Evolutionary conservation across 257 asterid genomes (phyloP).

Genomic region (Nicotiana tabacum): DNA sequence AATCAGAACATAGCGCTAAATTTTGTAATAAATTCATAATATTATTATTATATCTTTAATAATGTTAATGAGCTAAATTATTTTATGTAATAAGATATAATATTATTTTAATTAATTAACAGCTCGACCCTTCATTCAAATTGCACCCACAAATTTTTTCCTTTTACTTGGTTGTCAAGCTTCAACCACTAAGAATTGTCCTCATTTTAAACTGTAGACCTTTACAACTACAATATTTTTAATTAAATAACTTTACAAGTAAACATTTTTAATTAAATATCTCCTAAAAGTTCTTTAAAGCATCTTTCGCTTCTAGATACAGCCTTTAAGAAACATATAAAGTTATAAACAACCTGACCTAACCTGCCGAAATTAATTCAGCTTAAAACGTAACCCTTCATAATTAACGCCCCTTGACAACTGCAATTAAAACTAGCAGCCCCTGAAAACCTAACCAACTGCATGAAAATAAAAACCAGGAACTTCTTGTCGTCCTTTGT

Average conservation of each 20-base stretch:
- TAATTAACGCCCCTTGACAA: slow-evolving; percentile 26
- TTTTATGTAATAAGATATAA: too few species aligned
- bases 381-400: background rate
- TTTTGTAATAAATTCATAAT: too few species aligned
- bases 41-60: too few species aligned
- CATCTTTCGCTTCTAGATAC: background rate
- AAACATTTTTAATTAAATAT: background rate
- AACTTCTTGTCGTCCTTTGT: slow-evolving; percentile 2
- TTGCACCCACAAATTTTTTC: background rate
- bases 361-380: background rate
- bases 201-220: background rate
- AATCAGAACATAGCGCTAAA: too few species aligned
- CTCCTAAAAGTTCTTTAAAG: background rate
- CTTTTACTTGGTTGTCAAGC: slow-evolving; percentile 5
- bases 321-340: background rate
- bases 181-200: background rate
- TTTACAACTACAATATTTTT: background rate
- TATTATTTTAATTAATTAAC: background rate
- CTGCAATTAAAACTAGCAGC: slow-evolving; percentile 25
- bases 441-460: slow-evolving; percentile 15
- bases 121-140: background rate
- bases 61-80: too few species aligned
- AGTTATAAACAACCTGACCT: background rate
- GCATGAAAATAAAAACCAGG: slow-evolving; percentile 27
- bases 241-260: background rate